These are phyloP conservation scores for Acanthamoeba sp. DNA, from an alignment of 208 protist species.

Conservation along the genomic window DNA sequence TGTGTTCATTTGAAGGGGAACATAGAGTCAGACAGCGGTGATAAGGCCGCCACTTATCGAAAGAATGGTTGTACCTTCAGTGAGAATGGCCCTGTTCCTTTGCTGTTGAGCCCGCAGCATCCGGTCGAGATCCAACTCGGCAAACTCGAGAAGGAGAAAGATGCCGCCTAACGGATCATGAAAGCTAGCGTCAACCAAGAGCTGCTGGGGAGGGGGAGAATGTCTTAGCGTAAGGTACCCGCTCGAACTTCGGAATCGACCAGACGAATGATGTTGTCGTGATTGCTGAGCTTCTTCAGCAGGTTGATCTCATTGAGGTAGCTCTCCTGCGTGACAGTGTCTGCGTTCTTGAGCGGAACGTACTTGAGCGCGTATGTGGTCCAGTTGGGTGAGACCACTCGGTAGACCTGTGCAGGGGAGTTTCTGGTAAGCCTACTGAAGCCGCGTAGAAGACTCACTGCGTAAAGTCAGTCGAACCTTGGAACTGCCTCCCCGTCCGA, in stretches of 20 bases:
- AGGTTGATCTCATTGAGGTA: conserved; percentile 91
- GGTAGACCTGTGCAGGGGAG: conserved; percentile 80
- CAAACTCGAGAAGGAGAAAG: conserved; percentile 89
- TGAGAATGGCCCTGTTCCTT: background rate
- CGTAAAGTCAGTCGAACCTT: conserved; percentile 76
- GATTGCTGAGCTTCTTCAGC: conserved; percentile 83
- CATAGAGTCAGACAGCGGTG: no score
- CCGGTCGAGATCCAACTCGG: conserved; percentile 88
- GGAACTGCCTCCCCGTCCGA: conserved; percentile 87
- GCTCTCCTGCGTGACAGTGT: conserved; percentile 62
- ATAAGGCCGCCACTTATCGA: no score
- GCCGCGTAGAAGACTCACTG: no score
- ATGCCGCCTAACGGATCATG: conserved; percentile 79
- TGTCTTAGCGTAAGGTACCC: no score
- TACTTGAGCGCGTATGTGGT: conserved; percentile 86
- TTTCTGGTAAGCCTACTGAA: no score
- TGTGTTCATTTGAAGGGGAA: no score
- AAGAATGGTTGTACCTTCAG: background rate
- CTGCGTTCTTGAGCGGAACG: conserved; percentile 76
- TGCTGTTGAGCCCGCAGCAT: conserved; percentile 79
- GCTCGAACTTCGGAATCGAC: conserved; percentile 78
- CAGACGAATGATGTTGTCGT: conserved; percentile 86
- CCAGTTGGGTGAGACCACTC: conserved; percentile 79
- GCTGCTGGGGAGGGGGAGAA: no score
- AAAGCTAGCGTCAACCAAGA: no score